phyloP scores from a whole-genome alignment of 345 rosid genomes.

The Lagerstroemia speciosa region DNA sequence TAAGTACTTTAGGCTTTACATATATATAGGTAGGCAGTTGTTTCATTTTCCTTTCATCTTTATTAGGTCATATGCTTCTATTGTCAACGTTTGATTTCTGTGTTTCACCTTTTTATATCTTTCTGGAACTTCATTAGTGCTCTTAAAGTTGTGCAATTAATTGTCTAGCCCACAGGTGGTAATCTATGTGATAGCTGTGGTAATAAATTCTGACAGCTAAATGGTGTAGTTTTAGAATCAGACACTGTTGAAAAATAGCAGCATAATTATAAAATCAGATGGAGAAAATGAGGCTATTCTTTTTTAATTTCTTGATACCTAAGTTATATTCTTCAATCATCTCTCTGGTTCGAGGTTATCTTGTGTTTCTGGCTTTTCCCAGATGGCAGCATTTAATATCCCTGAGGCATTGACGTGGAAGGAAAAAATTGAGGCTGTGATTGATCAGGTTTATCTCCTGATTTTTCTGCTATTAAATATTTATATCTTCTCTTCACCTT shows the following conservation, averaged over 20 bases:
- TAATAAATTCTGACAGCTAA: neutral
- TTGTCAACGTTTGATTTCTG: neutral
- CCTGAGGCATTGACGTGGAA: constrained; percentile 92
- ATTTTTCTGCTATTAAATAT: neutral
- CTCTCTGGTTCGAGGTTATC: neutral
- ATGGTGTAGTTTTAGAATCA: neutral
- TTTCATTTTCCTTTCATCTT: neutral
- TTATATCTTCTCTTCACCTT: neutral
- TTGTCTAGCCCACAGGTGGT: neutral
- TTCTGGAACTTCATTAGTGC: neutral
- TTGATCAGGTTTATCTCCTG: constrained; percentile 69
- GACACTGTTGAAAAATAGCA: neutral
- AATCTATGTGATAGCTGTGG: neutral
- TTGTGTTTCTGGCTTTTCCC: constrained; percentile 11
- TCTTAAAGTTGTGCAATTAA: neutral
- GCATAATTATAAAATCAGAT: neutral
- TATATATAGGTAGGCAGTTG: neutral
- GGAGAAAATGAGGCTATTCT: neutral
- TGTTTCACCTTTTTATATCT: neutral
- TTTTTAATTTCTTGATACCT: neutral
- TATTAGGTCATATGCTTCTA: neutral
- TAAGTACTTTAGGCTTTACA: neutral
- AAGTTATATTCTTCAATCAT: neutral
- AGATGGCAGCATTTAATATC: constrained; percentile 99
- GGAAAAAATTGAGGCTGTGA: constrained; percentile 80